These are phyloP conservation scores for Aspergillus pseudotamarii DNA, from an alignment of 2,329 filamentous ascomycete species.

Conservation along the genomic window DNA sequence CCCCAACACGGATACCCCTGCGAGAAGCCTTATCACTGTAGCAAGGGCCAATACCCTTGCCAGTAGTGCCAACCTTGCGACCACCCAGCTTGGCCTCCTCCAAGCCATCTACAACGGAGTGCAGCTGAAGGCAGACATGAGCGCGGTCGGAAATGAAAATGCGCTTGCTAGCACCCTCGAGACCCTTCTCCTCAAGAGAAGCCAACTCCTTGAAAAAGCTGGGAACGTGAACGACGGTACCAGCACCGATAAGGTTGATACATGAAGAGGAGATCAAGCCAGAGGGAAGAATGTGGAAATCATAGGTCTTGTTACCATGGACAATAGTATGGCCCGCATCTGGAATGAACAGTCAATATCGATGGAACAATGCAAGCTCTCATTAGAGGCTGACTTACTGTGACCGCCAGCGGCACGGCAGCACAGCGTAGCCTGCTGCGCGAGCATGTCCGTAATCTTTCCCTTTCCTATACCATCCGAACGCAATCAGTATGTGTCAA, in stretches of 20 bases:
- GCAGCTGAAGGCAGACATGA: slow-evolving; percentile 49
- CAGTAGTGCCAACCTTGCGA: slow-evolving; percentile 52
- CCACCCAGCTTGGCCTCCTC: slow-evolving; percentile 48
- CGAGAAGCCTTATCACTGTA: slow-evolving; percentile 66
- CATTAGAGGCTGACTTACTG: slow-evolving; percentile 37
- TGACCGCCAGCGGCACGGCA: slow-evolving; percentile 51
- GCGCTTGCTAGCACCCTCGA: slow-evolving; percentile 43
- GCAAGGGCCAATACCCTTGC: slow-evolving; percentile 58
- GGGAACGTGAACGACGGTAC: slow-evolving; percentile 51
- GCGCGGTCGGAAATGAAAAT: slow-evolving; percentile 52
- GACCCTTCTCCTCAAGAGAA: slow-evolving; percentile 47
- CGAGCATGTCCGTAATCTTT: slow-evolving; percentile 52
- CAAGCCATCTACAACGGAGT: slow-evolving; percentile 50
- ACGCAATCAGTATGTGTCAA: slow-evolving; percentile 8
- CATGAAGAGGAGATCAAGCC: slow-evolving; percentile 49
- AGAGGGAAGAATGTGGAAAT: slow-evolving; percentile 53
- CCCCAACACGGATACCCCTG: slow-evolving; percentile 60
- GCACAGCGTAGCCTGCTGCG: slow-evolving; percentile 47
- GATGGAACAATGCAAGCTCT: neutral
- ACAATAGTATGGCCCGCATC: slow-evolving; percentile 54
- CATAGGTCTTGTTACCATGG: slow-evolving; percentile 49
- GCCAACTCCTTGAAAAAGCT: slow-evolving; percentile 53
- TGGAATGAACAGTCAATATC: slow-evolving; percentile 11
- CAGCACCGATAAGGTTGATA: slow-evolving; percentile 51
- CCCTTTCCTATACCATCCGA: slow-evolving; percentile 43